A percentile compares a stretch with the other conserved stretches of the same genome.
phyloP scores from a whole-genome alignment of 495 filamentous ascomycete species.

The Daldinia concentrica region DNA sequence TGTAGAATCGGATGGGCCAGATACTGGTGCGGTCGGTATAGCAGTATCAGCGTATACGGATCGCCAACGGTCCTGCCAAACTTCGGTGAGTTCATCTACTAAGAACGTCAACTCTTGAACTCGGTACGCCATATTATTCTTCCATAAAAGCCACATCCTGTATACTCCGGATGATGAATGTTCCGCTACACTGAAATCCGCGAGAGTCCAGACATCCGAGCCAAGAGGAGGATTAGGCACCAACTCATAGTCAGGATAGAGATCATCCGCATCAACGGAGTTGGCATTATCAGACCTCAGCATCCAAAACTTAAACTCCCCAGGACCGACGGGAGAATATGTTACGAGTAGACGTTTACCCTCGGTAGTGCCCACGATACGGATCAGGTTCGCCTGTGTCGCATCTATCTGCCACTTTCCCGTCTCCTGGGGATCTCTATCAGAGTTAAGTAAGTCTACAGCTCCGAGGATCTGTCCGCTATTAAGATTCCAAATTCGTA shows the following conservation, averaged over 20 bases:
- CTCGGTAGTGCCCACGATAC: conserved; percentile 70
- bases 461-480: conserved; percentile 71
- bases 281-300: conserved; percentile 70
- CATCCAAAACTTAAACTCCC: conserved; percentile 96
- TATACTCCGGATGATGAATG: conserved; percentile 58
- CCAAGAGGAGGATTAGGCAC: conserved; percentile 73
- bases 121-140: conserved; percentile 80
- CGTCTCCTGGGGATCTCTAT: conserved; percentile 63
- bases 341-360: conserved; percentile 80
- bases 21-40: conserved; percentile 62
- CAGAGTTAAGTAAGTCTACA: conserved; percentile 46
- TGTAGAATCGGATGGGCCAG: conserved; percentile 67
- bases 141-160: conserved; percentile 86
- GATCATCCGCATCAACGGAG: conserved; percentile 71
- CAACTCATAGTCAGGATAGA: conserved; percentile 69
- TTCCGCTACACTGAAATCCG: conserved; percentile 74
- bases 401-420: conserved; percentile 80
- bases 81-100: conserved; percentile 50
- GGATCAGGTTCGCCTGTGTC: conserved; percentile 72
- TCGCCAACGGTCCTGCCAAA: conserved; percentile 79
- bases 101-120: conserved; percentile 65
- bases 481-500: conserved; percentile 85
- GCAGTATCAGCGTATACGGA: conserved; percentile 72
- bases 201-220: conserved; percentile 85
- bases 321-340: conserved; percentile 85